Evolutionary conservation across 441 rosid species (phyloP), one percentile per base, ranked within the genome.

Genomic region (Melastoma candidum): DNA sequence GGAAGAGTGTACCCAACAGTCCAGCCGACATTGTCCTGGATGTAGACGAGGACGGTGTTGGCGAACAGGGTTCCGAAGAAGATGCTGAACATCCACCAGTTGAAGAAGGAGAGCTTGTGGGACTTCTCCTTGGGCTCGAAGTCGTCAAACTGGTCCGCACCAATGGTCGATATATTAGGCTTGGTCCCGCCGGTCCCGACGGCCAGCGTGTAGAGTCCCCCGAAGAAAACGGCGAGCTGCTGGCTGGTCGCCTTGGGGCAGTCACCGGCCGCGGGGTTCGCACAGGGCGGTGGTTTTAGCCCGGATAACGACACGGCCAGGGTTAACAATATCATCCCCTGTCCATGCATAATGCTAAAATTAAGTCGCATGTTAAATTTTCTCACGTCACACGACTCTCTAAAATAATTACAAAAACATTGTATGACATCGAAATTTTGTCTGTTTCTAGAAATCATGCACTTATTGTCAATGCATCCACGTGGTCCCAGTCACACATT

Each of bases 81-180:
- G 51, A 86, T 88, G 74, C 95, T 74, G 64, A 88, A 88, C 95
- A 85, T 79, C 97, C 97, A 92, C 97, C 98, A 88, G 43, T 88
- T 92, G 92, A 92, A 88, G 79, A 92, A 92, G 13, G 98, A 85
- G 2, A 80, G 80, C 72, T 88, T 92, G 1, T 74, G 74, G 47
- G 32, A 58, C 68, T 89, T 92, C 72, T 92, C 97, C 50, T 76
- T 83, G 0, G 82, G 76, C 2, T 89, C 76, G n/a, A 79, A 89
- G 11, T 77, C 96, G 12, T 93, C 98, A 12, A 93, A 92, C 36
- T 88, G 97, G 61, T 92, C 98, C 0, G 97, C 97, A 0, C 97
- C 95, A 0, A 85, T 88, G 0, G 97, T 88, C 0, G 95, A 92
- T 27, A 92, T 88, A 76, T 88, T 92, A 0, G 97, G 92, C 67